Percentiles rank a stretch among this genome's conserved stretches.
These are phyloP conservation scores for Inonotus hispidus DNA, from an alignment of 1,284 basidiomycete genomes.

Conservation along the genomic window DNA sequence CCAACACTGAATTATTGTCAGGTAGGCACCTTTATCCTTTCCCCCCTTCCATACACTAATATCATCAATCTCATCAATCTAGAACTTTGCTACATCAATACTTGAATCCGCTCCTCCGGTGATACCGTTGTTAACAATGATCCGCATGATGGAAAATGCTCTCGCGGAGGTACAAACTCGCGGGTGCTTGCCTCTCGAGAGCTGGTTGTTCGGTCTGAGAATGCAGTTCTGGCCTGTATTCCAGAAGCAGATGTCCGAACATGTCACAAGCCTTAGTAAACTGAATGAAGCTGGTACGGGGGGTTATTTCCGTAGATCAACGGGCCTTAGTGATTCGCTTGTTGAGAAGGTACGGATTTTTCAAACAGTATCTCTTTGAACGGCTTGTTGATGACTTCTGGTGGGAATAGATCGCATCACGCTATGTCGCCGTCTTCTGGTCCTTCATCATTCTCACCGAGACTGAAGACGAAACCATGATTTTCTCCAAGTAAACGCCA, in stretches of 20 bases:
- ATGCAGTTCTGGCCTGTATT: conserved; percentile 89
- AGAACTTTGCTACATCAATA: conserved; percentile 64
- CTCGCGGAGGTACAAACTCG: conserved; percentile 69
- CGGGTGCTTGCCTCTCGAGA: conserved; percentile 71
- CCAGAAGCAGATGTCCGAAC: conserved; percentile 81
- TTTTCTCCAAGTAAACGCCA: conserved; percentile 75
- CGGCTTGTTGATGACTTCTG: neutral
- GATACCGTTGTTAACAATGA: conserved; percentile 79
- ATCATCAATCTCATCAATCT: conserved; percentile 5
- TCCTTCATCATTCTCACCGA: conserved; percentile 75
- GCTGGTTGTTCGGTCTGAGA: conserved; percentile 73
- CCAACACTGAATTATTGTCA: conserved; percentile 81
- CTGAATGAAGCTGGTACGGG: conserved; percentile 64
- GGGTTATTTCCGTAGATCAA: conserved; percentile 61
- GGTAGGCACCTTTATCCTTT: conserved; percentile 33
- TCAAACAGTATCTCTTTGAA: neutral
- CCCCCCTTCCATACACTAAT: conserved; percentile 1
- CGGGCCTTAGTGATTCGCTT: conserved; percentile 61
- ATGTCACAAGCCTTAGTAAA: conserved; percentile 76
- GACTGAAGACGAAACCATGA: conserved; percentile 89
- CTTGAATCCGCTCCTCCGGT: conserved; percentile 69
- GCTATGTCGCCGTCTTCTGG: conserved; percentile 76
- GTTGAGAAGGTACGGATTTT: conserved; percentile 51
- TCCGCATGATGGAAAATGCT: conserved; percentile 79
- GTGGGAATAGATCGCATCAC: conserved; percentile 39